Percentiles rank a stretch among this genome's conserved stretches.
phyloP scores from a whole-genome alignment of 345 rosid species.

The Angophora floribunda region DNA sequence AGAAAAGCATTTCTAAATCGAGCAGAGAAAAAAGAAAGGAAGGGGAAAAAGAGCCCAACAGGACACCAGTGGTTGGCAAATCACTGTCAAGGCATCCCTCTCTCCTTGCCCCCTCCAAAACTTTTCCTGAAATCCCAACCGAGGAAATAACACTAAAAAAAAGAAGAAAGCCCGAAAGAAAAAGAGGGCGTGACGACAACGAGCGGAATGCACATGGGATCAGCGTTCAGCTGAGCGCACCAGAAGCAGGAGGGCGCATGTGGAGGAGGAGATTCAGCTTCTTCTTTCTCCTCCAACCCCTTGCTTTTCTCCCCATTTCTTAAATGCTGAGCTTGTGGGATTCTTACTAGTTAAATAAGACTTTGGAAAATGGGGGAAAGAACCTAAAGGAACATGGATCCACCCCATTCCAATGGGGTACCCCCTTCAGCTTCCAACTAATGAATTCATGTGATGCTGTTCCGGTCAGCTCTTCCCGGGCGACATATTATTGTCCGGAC shows the following conservation, averaged over 20 bases:
- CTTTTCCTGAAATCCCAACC: neutral
- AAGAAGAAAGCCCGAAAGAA: neutral
- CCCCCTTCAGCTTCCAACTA: constrained; percentile 12
- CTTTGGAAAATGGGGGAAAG: neutral
- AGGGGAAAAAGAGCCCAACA: neutral
- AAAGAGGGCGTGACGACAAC: constrained; percentile 2
- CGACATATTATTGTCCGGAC: constrained; percentile 1
- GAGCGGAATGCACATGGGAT: constrained; percentile 32
- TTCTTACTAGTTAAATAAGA: neutral
- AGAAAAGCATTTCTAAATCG: neutral
- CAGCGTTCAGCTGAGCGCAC: constrained; percentile 8
- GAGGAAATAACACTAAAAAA: neutral
- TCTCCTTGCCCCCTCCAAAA: neutral
- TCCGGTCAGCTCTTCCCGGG: constrained; percentile 7
- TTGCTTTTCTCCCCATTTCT: neutral
- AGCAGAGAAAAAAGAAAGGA: neutral
- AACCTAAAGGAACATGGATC: constrained; percentile 30
- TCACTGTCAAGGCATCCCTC: constrained; percentile 19
- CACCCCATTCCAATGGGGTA: constrained; percentile 25
- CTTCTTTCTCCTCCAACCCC: neutral
- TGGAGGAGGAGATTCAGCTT: constrained; percentile 11
- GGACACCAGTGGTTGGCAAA: constrained; percentile 20
- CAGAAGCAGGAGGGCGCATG: constrained; percentile 11
- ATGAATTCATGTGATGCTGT: constrained; percentile 37
- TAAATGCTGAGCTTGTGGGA: neutral